Conservation (phyloP, 1,139 yeast species). For the Debaryomycetaceae sp. region DNA sequence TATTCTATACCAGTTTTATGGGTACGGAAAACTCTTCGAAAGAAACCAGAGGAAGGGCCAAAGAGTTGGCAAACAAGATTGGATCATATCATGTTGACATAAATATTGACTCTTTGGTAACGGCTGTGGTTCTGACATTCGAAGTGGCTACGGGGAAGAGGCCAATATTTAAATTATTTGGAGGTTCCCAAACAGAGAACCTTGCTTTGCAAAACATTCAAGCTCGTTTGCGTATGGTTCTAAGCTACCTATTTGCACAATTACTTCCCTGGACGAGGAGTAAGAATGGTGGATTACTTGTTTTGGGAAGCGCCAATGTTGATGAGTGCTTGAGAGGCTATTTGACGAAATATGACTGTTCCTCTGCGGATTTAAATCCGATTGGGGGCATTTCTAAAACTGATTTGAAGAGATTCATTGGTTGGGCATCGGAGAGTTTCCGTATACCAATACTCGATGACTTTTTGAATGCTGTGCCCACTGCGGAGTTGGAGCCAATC, state of each 20-base stretch:
- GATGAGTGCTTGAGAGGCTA: slow-evolving; percentile 96
- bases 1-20: slow-evolving; percentile 92
- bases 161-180: slow-evolving; percentile 87
- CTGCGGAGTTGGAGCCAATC: slow-evolving; percentile 96
- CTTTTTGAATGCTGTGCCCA: slow-evolving; percentile 87
- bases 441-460: slow-evolving; percentile 72
- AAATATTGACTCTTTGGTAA: slow-evolving; percentile 83
- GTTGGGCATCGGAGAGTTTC: slow-evolving; percentile 68
- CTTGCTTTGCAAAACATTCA: slow-evolving; percentile 93
- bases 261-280: slow-evolving; percentile 90
- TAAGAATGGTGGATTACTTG: slow-evolving; percentile 75
- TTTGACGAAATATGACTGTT: slow-evolving; percentile 93
- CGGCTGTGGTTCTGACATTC: slow-evolving; percentile 70
- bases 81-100: slow-evolving; percentile 90
- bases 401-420: slow-evolving; percentile 81
- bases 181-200: slow-evolving; percentile 89
- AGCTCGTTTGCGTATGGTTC: slow-evolving; percentile 92
- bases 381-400: slow-evolving; percentile 96
- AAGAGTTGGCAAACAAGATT: slow-evolving; percentile 64
- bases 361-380: slow-evolving; percentile 95
- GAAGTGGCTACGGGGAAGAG: slow-evolving; percentile 85
- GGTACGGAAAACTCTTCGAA: slow-evolving; percentile 89
- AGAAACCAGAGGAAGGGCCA: slow-evolving; percentile 86
- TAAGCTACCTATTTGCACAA: slow-evolving; percentile 90
- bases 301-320: slow-evolving; percentile 95